phyloP scores from a whole-genome alignment of 2,329 filamentous ascomycete genomes.

The Apiospora arundinis region DNA sequence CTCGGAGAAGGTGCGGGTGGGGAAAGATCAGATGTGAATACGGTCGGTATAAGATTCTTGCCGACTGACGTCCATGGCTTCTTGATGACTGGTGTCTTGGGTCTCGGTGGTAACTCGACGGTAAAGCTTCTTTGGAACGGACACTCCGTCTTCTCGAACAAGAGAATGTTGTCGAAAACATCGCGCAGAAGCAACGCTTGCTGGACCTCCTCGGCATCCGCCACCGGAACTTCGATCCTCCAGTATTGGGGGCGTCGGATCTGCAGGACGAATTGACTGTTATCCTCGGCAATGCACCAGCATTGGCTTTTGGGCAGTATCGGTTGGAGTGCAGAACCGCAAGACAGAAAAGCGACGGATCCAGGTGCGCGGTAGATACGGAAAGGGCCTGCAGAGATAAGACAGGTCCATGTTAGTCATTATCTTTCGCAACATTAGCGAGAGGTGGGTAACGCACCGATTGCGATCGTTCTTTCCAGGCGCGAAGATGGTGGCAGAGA shows the following conservation, averaged over 20 bases:
- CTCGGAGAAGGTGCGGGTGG: slow-evolving; percentile 32
- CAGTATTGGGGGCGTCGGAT: slow-evolving; percentile 86
- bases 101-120: slow-evolving; percentile 73
- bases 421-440: neutral
- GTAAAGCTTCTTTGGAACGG: slow-evolving; percentile 82
- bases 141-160: slow-evolving; percentile 87
- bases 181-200: slow-evolving; percentile 71
- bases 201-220: slow-evolving; percentile 65
- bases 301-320: slow-evolving; percentile 91
- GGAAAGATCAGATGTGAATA: slow-evolving; percentile 38
- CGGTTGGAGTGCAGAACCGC: slow-evolving; percentile 81
- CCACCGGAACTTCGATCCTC: slow-evolving; percentile 82
- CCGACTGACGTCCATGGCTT: slow-evolving; percentile 70
- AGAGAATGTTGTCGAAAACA: slow-evolving; percentile 74
- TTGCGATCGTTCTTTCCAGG: slow-evolving; percentile 68
- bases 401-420: neutral
- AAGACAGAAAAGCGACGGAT: slow-evolving; percentile 87
- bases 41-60: slow-evolving; percentile 47
- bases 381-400: slow-evolving; percentile 64
- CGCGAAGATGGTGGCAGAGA: slow-evolving; percentile 38
- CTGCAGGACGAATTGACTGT: slow-evolving; percentile 83
- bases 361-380: slow-evolving; percentile 86
- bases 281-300: slow-evolving; percentile 88
- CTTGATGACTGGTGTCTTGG: slow-evolving; percentile 68
- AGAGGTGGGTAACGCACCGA: slow-evolving; percentile 59